Base-by-base conservation (phyloP, 208 protist species). In the Trichomonas gallinae region DNA sequence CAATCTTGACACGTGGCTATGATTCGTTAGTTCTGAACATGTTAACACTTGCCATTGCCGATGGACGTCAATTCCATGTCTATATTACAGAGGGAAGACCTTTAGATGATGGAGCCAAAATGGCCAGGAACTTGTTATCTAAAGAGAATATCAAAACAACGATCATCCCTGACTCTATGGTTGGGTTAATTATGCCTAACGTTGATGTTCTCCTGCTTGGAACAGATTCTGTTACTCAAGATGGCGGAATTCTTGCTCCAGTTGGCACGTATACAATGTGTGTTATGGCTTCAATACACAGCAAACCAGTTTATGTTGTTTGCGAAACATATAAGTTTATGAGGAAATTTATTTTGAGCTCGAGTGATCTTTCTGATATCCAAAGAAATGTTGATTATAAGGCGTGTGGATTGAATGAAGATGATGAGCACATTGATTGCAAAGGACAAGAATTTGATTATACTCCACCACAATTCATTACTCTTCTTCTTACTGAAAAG, bases 241-340 rank as follows among this genome's bases (percentile, higher is more conserved):
- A 89, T 48, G 83, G 83, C 11, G 40, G 83, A 23, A 31, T 89
- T 8, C 83, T 89, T 89, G 83, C 83, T 21, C 83, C 83, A 9
- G n/a, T 89, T 89, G 83, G 83, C 8, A 89, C 83, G 1, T 89
- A 45, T 48, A 89, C 40, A n/a, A 31, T 89, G 10, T 89, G 83
- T 48, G 40, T 48, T 6, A 34, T 89, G 11, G 83, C 83, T 8
- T 38, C 40, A 31, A 48, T 48, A 8, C 83, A 89, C 31, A 10
- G 83, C 40, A 89, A 48, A 34, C 83, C 83, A n/a, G 83, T 89
- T 45, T 89, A 89, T 31, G 40, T 34, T n/a, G 36, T 89, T 48
- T 89, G 83, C 26, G 83, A 89, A 89, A 89, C 83, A n/a, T 89
- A 46, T 48, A 89, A 89, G 31, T 89, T 89, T 48, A 89, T 89